Evolutionary conservation across 1,139 yeast genomes (phyloP), one percentile per base, ranked within the genome.

Genomic region (Zygotorulaspora mrakii): DNA sequence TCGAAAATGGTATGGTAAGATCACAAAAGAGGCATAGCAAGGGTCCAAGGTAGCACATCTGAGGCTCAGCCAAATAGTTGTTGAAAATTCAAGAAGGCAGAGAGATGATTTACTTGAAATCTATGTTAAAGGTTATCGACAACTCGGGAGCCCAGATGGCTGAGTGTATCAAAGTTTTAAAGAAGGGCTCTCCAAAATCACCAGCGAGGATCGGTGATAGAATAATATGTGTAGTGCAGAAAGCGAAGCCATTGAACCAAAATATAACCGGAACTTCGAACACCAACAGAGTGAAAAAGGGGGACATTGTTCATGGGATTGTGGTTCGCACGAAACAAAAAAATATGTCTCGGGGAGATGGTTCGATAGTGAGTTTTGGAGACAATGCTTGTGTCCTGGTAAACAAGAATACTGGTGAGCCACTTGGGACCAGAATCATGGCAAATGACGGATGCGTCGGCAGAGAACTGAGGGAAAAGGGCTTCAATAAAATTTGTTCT

Each of bases 371-470:
- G 28, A 72, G 87, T 53, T 91, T 91, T 61, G 96, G 91, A 61
- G 99, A 91, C 65, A 91, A 91, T 64, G 98, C 98, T 1, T 89
- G 97, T 69, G 97, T 94, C 25, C 74, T 91, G 59, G 77, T 91
- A 48, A 89, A 91, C 68, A 88, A 88, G 66, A 75, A 72, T 52
- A 82, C 81, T 50, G 87, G 88, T 18, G 98, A 94, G 59, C 96
- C 97, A 6, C 73, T 91, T 40, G 99, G 98, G 9, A 84, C 96
- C 25, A 82, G 98, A 74, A 87, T 91, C 25, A 76, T 86, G 40
- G 82, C 91, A 11, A 62, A 62, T 35, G 64, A 60, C 39, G 65
- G 65, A 28, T 94, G 86, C 38, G 96, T 91, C 22, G 95, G 96
- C 29, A 84, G 86, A 64, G 97, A 91, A 65, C 75, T 91, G 50